Conservation (phyloP, 2,329 filamentous ascomycete genomes). For the Colletotrichum siamense region DNA sequence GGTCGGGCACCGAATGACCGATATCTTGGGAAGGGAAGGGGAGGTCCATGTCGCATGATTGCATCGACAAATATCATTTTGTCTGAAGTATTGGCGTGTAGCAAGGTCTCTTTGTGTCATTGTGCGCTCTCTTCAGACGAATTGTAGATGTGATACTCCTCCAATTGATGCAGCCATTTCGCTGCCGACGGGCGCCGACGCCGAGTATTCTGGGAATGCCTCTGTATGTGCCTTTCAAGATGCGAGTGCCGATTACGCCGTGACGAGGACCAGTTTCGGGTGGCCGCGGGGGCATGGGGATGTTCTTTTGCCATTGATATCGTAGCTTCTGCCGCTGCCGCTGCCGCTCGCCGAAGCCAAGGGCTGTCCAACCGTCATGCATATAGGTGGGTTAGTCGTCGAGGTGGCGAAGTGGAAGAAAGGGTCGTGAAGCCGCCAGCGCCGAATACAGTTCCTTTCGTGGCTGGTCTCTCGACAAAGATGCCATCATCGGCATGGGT, state of each 20-base stretch:
- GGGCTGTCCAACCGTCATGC: neutral
- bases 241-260: neutral
- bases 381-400: neutral
- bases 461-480: neutral
- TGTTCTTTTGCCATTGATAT: neutral
- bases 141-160: neutral
- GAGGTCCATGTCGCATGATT: neutral
- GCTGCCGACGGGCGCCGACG: neutral
- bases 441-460: neutral
- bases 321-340: neutral
- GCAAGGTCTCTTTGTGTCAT: neutral
- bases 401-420: neutral
- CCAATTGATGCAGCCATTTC: neutral
- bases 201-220: neutral
- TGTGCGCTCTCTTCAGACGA: neutral
- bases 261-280: neutral
- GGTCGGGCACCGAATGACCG: neutral
- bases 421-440: neutral
- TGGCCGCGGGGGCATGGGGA: neutral
- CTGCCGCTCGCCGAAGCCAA: neutral
- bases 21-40: neutral
- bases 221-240: neutral
- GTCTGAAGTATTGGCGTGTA: neutral
- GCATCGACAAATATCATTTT: neutral
- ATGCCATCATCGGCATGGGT: neutral